Conservation (phyloP, 306 rosid genomes). For the Canavalia gladiata region DNA sequence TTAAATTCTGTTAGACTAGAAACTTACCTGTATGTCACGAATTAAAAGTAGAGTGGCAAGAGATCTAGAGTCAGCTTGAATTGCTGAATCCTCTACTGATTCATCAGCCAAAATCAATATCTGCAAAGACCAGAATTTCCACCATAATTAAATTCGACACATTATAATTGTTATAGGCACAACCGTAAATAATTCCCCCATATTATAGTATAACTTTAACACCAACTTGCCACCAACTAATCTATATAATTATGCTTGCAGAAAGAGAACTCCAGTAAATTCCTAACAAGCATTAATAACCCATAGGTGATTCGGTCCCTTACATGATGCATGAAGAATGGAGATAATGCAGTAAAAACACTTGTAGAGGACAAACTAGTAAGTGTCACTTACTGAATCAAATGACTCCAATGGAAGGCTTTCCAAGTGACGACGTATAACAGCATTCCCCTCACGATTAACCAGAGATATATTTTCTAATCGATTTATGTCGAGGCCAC, state of each 20-base stretch:
- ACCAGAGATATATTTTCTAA: slow-evolving; percentile 80
- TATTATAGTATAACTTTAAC: slow-evolving; percentile 27
- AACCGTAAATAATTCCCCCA: slow-evolving; percentile 6
- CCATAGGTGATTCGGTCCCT: slow-evolving; percentile 14
- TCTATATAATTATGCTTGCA: slow-evolving; percentile 13
- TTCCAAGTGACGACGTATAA: slow-evolving; percentile 89
- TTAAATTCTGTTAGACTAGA: slow-evolving; percentile 28
- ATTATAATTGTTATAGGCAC: slow-evolving; percentile 9
- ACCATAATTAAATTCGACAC: slow-evolving; percentile 37
- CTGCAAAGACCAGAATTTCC: slow-evolving; percentile 54
- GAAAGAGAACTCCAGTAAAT: slow-evolving; percentile 36
- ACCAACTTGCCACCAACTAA: slow-evolving; percentile 39
- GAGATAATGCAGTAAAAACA: slow-evolving; percentile 19
- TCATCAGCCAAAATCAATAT: slow-evolving; percentile 93
- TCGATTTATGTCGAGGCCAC: slow-evolving; percentile 82
- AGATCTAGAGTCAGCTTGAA: slow-evolving; percentile 98
- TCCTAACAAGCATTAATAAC: slow-evolving; percentile 17
- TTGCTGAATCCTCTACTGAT: slow-evolving; percentile 96
- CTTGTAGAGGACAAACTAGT: slow-evolving; percentile 31
- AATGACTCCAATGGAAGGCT: slow-evolving; percentile 93
- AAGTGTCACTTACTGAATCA: slow-evolving; percentile 77
- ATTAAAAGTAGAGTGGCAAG: slow-evolving; percentile 90
- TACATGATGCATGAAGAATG: slow-evolving; percentile 32
- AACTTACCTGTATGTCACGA: slow-evolving; percentile 89
- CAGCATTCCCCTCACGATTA: slow-evolving; percentile 94